These are phyloP conservation scores for Chrysoporthe deuterocubensis DNA, from an alignment of 2,329 filamentous ascomycete species.

Conservation along the genomic window DNA sequence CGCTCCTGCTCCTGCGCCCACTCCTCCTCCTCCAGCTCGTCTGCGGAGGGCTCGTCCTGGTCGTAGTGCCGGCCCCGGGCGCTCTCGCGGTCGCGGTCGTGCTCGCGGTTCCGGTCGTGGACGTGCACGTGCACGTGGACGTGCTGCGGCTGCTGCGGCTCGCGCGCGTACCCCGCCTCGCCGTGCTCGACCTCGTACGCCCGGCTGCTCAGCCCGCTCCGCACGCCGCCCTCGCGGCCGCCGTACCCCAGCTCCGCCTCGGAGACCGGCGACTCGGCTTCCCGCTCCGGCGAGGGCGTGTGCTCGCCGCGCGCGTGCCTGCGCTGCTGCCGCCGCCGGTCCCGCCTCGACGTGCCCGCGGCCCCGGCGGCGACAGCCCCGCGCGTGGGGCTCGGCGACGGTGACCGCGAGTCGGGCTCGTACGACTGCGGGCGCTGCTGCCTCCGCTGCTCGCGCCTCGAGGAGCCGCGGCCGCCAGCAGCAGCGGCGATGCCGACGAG, in stretches of 20 bases:
- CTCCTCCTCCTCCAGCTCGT: conserved; percentile 24
- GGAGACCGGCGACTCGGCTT: not conserved
- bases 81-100: not conserved
- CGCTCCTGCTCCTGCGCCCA: conserved; percentile 23
- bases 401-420: not conserved
- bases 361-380: not conserved
- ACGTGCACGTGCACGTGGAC: conserved; percentile 20
- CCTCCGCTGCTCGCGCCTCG: conserved; percentile 20
- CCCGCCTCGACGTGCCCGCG: not conserved
- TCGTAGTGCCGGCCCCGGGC: not conserved
- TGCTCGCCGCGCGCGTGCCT: conserved; percentile 7
- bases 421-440: not conserved
- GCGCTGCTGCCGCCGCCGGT: conserved; percentile 10
- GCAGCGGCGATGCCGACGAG: conserved; percentile 2
- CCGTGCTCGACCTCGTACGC: conserved; percentile 1
- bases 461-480: conserved; percentile 5
- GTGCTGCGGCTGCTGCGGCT: conserved; percentile 13
- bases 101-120: conserved; percentile 11
- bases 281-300: conserved; percentile 1
- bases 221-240: not conserved
- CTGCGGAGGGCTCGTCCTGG: conserved; percentile 5
- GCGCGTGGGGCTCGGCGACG: conserved; percentile 3
- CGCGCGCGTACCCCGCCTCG: not conserved
- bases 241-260: not conserved
- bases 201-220: not conserved